phyloP scores from a whole-genome alignment of 306 rosid genomes.

The Malus asiatica region DNA sequence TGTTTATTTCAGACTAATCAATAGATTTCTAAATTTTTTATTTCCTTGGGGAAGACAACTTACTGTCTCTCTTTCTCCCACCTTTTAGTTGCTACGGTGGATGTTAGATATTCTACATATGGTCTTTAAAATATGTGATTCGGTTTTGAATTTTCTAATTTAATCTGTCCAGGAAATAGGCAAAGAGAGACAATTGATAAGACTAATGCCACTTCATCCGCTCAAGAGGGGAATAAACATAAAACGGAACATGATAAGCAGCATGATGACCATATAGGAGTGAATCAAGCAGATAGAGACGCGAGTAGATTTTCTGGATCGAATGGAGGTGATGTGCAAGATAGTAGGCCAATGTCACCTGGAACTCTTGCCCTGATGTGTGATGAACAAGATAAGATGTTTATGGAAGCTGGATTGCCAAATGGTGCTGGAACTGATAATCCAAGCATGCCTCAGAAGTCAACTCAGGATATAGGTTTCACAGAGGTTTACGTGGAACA shows the following conservation, averaged over 20 bases:
- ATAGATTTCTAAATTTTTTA: background rate
- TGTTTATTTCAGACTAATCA: background rate
- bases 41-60: background rate
- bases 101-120: background rate
- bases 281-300: slow-evolving; percentile 28
- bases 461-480: slow-evolving; percentile 30
- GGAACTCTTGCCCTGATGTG: slow-evolving; percentile 73
- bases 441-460: slow-evolving; percentile 29
- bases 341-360: slow-evolving; percentile 51
- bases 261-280: slow-evolving; percentile 17
- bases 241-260: slow-evolving; percentile 14
- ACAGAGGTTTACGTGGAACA: slow-evolving; percentile 45
- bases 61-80: background rate
- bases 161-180: slow-evolving; percentile 34
- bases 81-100: background rate
- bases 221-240: slow-evolving; percentile 25
- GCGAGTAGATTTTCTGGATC: slow-evolving; percentile 23
- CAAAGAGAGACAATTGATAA: slow-evolving; percentile 17
- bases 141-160: slow-evolving; percentile 13
- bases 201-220: slow-evolving; percentile 29
- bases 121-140: background rate
- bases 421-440: slow-evolving; percentile 17
- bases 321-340: slow-evolving; percentile 30
- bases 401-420: slow-evolving; percentile 34
- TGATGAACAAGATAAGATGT: slow-evolving; percentile 51